phyloP scores from a whole-genome alignment of 345 rosid genomes.

The Camelina hispida region DNA sequence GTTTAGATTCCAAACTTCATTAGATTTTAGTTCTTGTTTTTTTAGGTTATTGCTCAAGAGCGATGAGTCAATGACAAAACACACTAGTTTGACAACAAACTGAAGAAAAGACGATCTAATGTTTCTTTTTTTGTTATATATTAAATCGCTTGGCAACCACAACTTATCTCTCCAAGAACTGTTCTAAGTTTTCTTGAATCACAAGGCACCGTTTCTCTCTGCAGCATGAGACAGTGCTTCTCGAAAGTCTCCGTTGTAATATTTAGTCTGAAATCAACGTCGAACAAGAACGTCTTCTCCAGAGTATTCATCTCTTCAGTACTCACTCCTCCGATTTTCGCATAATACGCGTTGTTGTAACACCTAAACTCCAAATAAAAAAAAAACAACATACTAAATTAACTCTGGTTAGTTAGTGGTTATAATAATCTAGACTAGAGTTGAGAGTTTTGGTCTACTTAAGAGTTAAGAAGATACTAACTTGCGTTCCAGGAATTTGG shows the following conservation, averaged over 20 bases:
- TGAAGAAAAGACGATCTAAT: neutral
- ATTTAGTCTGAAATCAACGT: constrained; percentile 48
- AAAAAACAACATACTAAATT: neutral
- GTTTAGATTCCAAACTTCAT: neutral
- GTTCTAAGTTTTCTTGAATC: constrained; percentile 27
- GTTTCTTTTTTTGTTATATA: neutral
- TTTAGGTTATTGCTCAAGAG: neutral
- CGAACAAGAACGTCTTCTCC: constrained; percentile 50
- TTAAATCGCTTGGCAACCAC: constrained; percentile 41
- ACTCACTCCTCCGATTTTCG: constrained; percentile 56
- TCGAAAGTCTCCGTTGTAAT: constrained; percentile 47
- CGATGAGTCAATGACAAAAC: neutral
- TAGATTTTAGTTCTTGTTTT: neutral
- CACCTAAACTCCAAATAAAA: constrained; percentile 32
- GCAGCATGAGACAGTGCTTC: constrained; percentile 45
- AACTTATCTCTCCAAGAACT: constrained; percentile 34
- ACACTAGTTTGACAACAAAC: neutral
- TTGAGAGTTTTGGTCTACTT: constrained; percentile 14
- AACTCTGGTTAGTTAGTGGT: neutral
- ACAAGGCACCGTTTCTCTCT: constrained; percentile 39
- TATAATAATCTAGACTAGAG: neutral
- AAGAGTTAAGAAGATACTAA: constrained; percentile 32
- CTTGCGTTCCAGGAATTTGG: constrained; percentile 52
- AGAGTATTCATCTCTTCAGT: constrained; percentile 51
- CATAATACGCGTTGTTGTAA: constrained; percentile 50